A percentile compares a stretch with the other conserved stretches of the same genome.
Conservation (phyloP, 2,329 filamentous ascomycete genomes). For the Elsinoe australis region DNA sequence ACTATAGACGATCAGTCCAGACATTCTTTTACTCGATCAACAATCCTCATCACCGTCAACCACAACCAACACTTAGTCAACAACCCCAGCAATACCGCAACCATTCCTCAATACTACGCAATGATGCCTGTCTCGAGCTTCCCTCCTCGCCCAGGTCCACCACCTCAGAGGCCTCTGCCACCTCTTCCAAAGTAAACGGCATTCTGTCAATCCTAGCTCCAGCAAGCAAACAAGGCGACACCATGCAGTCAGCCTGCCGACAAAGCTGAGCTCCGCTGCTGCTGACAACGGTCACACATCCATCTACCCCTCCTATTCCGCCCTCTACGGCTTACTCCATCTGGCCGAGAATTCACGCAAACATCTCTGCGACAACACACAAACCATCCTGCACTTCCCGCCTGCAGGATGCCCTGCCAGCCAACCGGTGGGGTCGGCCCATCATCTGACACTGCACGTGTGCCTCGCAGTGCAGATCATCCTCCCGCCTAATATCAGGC, state of each 20-base stretch:
- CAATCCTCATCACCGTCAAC: neutral
- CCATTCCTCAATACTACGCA: slow-evolving; percentile 5
- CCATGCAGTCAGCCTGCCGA: slow-evolving; percentile 20
- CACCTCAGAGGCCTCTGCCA: slow-evolving; percentile 42
- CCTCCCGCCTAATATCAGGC: neutral
- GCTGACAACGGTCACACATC: neutral
- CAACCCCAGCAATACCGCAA: neutral
- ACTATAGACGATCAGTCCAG: slow-evolving; percentile 3
- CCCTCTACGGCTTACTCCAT: too few species aligned
- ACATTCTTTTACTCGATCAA: slow-evolving; percentile 11
- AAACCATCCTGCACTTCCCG: too few species aligned
- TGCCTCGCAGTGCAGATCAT: neutral
- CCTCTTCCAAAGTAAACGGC: slow-evolving; percentile 31
- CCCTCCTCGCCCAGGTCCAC: slow-evolving; percentile 42
- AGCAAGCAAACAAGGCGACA: neutral
- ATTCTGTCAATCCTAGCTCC: neutral
- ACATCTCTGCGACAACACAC: too few species aligned
- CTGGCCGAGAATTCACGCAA: too few species aligned
- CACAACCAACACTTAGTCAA: neutral
- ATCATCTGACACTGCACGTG: neutral
- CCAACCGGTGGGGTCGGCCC: neutral
- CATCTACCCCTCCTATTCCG: too few species aligned
- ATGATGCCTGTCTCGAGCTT: slow-evolving; percentile 38
- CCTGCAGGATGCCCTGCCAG: neutral
- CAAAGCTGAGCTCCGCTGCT: neutral